Evolutionary conservation across 352 stramenopile genomes (phyloP).

Genomic region (Globisporangium heterothallicum): DNA sequence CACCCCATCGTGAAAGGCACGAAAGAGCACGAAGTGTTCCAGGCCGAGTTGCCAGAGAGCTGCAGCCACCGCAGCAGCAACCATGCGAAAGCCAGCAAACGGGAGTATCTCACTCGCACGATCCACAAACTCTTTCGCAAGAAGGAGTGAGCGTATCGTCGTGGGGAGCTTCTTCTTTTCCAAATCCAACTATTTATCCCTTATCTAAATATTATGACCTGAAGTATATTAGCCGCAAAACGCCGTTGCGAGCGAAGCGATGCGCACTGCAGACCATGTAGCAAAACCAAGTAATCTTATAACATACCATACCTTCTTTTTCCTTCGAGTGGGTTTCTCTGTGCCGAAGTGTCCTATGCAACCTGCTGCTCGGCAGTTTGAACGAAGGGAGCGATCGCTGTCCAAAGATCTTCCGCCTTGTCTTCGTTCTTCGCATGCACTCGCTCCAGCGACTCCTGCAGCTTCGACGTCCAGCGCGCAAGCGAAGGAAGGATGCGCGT

Average conservation of each 20-base stretch:
- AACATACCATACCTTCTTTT: not conserved
- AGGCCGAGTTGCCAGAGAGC: conserved; percentile 3
- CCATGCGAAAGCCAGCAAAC: not conserved
- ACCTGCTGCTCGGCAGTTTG: conserved; percentile 7
- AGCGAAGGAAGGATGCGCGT: conserved; percentile 20
- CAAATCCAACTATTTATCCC: conserved; percentile 12
- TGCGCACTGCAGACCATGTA: not conserved
- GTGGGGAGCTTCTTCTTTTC: too few species aligned
- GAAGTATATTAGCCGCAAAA: not conserved
- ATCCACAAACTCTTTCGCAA: conserved; percentile 9
- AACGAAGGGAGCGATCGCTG: conserved; percentile 27
- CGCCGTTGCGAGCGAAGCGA: too few species aligned
- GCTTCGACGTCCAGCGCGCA: conserved; percentile 28
- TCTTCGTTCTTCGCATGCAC: conserved; percentile 30
- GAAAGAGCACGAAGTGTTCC: conserved; percentile 12
- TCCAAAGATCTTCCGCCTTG: conserved; percentile 49
- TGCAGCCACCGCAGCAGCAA: not conserved
- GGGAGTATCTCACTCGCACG: conserved; percentile 7
- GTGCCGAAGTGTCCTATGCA: conserved; percentile 16
- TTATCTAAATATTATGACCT: conserved; percentile 2
- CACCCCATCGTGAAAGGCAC: conserved; percentile 1
- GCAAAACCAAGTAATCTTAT: not conserved
- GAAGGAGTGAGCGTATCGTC: not conserved
- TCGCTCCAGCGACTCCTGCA: conserved; percentile 34
- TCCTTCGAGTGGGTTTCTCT: not conserved